Evolutionary conservation across 2,329 filamentous ascomycete species (phyloP).

Genomic region (Neonectria ditissima): DNA sequence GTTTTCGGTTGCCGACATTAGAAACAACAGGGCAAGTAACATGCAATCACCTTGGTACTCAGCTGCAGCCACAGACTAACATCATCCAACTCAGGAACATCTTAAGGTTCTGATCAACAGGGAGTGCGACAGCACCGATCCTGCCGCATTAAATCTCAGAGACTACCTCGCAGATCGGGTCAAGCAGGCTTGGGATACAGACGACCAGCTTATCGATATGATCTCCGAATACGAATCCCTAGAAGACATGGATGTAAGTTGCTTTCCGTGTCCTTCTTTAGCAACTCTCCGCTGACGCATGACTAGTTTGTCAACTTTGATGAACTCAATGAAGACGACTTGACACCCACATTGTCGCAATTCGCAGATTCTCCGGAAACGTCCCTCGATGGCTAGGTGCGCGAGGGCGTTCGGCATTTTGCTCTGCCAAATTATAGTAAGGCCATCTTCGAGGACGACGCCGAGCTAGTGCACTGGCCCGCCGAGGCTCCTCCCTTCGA

Average conservation of each 20-base stretch:
- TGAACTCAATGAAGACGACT: not conserved
- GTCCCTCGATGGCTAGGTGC: not conserved
- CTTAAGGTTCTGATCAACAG: not conserved
- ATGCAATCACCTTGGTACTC: not conserved
- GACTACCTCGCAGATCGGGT: not conserved
- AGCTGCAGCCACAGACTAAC: not conserved
- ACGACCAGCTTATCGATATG: not conserved
- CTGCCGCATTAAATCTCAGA: not conserved
- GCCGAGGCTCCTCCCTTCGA: conserved; percentile 2
- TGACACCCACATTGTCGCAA: not conserved
- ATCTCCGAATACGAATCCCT: conserved; percentile 1
- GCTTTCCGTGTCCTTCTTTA: too few relatives aligned
- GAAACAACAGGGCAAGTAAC: not conserved
- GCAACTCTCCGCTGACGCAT: not conserved
- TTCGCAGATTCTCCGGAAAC: not conserved
- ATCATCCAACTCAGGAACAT: not conserved
- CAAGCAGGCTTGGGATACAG: not conserved
- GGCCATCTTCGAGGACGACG: conserved; percentile 1
- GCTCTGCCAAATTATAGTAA: not conserved
- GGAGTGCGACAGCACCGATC: not conserved
- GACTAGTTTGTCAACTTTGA: not conserved
- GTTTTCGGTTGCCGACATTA: not conserved
- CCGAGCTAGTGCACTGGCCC: conserved; percentile 1
- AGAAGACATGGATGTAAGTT: not conserved
- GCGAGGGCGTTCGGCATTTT: not conserved